A percentile compares a stretch with the other conserved stretches of the same genome.
Conservation (phyloP, 2,329 filamentous ascomycete species). For the Fusarium papillatum region DNA sequence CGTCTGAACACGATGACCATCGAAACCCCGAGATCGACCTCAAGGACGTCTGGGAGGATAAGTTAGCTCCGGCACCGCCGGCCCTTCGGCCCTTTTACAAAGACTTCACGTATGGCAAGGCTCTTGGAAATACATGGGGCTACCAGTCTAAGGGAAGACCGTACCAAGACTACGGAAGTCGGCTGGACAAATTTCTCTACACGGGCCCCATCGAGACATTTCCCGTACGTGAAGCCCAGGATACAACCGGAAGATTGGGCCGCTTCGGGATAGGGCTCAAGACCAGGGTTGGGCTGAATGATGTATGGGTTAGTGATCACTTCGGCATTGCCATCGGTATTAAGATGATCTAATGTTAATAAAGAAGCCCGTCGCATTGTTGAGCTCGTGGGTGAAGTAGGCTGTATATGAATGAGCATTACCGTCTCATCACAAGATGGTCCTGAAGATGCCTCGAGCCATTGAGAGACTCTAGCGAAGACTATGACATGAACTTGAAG, state of each 20-base stretch:
- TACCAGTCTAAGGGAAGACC: background rate
- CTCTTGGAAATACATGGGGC: conserved; percentile 6
- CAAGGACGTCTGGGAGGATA: conserved; percentile 13
- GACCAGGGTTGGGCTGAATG: conserved; percentile 6
- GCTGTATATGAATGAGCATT: background rate
- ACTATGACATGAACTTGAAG: too few relatives aligned
- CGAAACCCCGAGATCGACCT: background rate
- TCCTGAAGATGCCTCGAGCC: too few relatives aligned
- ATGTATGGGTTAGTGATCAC: conserved; percentile 11
- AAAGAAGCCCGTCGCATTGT: background rate
- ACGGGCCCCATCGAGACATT: conserved; percentile 6
- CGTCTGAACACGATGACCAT: conserved; percentile 3
- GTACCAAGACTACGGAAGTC: background rate
- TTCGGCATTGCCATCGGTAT: conserved; percentile 4
- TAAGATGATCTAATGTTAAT: background rate
- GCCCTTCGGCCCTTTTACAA: background rate
- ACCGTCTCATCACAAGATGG: too few relatives aligned
- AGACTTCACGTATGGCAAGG: conserved; percentile 2
- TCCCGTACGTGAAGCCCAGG: background rate
- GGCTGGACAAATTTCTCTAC: conserved; percentile 9
- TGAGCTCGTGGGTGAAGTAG: background rate
- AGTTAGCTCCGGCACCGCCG: background rate
- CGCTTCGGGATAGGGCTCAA: conserved; percentile 5
- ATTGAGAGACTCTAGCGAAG: too few relatives aligned
- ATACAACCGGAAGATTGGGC: background rate